These are phyloP conservation scores for Serpula lacrymans DNA, from an alignment of 768 basidiomycete genomes.

Conservation along the genomic window DNA sequence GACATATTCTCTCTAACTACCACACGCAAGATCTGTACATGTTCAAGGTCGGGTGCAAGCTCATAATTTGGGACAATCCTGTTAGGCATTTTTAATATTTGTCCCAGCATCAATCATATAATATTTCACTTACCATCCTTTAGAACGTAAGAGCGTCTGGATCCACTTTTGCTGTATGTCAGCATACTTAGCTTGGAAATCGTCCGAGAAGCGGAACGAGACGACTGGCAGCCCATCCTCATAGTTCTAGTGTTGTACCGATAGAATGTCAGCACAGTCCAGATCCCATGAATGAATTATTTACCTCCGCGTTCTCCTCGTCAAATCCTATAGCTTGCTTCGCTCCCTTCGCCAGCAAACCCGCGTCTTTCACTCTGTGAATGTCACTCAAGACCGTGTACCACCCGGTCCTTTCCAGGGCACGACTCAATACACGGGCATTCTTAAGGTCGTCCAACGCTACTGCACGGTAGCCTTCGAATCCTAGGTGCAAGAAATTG, in stretches of 20 bases:
- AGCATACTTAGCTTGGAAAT: conserved; percentile 49
- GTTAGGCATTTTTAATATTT: background rate
- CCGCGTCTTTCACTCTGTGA: conserved; percentile 37
- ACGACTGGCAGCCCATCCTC: conserved; percentile 50
- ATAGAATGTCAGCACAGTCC: background rate
- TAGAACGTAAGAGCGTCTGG: conserved; percentile 44
- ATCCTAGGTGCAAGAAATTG: conserved; percentile 61
- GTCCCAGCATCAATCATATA: background rate
- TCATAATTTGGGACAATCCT: conserved; percentile 62
- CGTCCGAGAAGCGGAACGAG: conserved; percentile 52
- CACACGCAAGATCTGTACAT: conserved; percentile 57
- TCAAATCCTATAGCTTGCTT: conserved; percentile 36
- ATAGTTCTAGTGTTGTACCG: conserved; percentile 34
- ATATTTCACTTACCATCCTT: conserved; percentile 35
- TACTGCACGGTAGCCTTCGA: conserved; percentile 47
- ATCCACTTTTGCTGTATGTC: conserved; percentile 58
- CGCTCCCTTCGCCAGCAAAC: conserved; percentile 18
- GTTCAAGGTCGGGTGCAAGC: conserved; percentile 49
- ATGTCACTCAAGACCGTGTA: conserved; percentile 53
- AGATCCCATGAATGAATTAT: conserved; percentile 23
- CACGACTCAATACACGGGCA: conserved; percentile 61
- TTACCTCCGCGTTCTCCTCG: conserved; percentile 58
- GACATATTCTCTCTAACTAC: conserved; percentile 56
- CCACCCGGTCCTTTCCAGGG: conserved; percentile 54
- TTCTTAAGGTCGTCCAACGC: conserved; percentile 52